Conservation (phyloP, 2,329 filamentous ascomycete species). For the Verticillium nonalfalfae region DNA sequence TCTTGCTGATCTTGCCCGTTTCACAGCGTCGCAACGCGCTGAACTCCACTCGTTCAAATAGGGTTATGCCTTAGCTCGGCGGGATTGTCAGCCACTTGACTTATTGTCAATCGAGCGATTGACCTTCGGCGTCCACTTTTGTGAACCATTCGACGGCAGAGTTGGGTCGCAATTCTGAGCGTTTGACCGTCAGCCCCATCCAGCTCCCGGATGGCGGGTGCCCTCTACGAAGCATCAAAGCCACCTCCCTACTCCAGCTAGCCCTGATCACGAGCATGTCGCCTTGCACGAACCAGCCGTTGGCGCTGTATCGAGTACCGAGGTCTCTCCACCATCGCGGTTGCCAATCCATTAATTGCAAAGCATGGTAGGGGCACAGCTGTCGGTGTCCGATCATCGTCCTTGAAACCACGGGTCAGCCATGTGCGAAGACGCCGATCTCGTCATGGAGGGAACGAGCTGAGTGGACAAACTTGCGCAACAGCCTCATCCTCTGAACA, state of each 20-base stretch:
- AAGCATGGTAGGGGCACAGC: not conserved
- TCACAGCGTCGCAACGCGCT: not conserved
- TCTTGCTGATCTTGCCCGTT: not conserved
- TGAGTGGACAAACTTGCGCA: not conserved
- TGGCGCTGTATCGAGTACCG: no score
- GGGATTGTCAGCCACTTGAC: not conserved
- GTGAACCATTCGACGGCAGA: not conserved
- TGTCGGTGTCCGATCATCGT: not conserved
- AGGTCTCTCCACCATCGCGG: not conserved
- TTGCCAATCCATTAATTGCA: not conserved
- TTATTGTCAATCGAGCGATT: not conserved
- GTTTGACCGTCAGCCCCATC: not conserved
- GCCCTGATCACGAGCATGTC: not conserved
- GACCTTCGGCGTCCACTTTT: not conserved
- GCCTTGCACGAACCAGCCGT: not conserved
- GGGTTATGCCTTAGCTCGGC: conserved; percentile 1
- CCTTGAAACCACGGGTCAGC: conserved; percentile 1
- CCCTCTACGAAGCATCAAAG: not conserved
- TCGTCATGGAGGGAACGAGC: not conserved
- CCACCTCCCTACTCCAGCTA: not conserved
- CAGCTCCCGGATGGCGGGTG: not conserved
- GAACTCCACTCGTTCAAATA: not conserved
- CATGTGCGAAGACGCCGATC: conserved; percentile 1
- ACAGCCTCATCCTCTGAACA: not conserved
- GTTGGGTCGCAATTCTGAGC: not conserved